A percentile compares a stretch with the other conserved stretches of the same genome.
These are phyloP conservation scores for Colletotrichum lupini DNA, from an alignment of 2,329 filamentous ascomycete genomes.

Conservation along the genomic window DNA sequence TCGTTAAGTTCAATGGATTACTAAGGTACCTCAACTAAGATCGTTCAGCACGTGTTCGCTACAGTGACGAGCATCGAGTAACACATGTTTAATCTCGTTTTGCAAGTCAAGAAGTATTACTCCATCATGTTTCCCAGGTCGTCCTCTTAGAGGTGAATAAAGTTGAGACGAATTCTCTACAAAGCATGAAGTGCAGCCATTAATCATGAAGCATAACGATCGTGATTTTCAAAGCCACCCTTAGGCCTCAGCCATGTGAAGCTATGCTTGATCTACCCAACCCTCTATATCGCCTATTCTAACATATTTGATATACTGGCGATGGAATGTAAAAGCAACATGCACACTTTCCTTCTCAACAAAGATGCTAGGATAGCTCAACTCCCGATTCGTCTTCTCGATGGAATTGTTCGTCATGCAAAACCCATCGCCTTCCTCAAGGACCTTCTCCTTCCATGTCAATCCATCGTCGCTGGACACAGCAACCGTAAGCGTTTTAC, in stretches of 20 bases:
- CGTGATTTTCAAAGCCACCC: too few species aligned
- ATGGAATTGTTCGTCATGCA: constrained; percentile 58
- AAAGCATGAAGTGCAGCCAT: too few species aligned
- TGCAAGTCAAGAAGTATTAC: too few species aligned
- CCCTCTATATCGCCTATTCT: constrained; percentile 41
- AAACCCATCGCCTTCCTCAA: constrained; percentile 57
- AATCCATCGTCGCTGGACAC: constrained; percentile 48
- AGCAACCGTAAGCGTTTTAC: constrained; percentile 47
- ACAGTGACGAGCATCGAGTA: too few species aligned
- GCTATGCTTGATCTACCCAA: constrained; percentile 37
- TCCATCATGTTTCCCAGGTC: too few species aligned
- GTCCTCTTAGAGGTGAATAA: too few species aligned
- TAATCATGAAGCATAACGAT: too few species aligned
- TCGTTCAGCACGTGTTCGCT: too few species aligned
- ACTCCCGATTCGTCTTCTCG: constrained; percentile 52
- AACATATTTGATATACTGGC: constrained; percentile 55
- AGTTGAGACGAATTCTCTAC: too few species aligned
- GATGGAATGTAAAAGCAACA: constrained; percentile 55
- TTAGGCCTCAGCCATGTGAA: neutral
- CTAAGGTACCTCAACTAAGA: too few species aligned
- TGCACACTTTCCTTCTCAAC: constrained; percentile 44
- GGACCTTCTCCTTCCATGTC: constrained; percentile 50
- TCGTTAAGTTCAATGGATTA: neutral
- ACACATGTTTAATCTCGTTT: too few species aligned
- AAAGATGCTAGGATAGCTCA: constrained; percentile 56